Evolutionary conservation across 805 yeast genomes (phyloP).

Genomic region (Candida pini): DNA sequence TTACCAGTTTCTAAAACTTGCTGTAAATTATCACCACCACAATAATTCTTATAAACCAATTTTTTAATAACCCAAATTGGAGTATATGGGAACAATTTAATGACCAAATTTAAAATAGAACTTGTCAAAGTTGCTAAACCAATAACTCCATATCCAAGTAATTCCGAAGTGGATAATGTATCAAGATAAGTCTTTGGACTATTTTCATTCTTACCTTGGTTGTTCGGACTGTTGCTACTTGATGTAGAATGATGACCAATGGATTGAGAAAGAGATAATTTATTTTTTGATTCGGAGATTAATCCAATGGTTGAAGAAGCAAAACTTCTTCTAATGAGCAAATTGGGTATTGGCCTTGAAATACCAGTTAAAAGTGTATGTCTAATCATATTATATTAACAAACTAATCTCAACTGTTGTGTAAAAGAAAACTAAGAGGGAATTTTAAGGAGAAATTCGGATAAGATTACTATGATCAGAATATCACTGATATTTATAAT

Average conservation of each 20-base stretch:
- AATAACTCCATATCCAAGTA: conserved; percentile 60
- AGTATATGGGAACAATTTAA: conserved; percentile 63
- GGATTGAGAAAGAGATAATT: conserved; percentile 1
- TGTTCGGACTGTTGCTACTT: conserved; percentile 1
- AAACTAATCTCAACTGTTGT: no score
- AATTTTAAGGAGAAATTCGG: no score
- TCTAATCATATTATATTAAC: no score
- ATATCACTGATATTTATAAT: no score
- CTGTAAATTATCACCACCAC: conserved; percentile 78
- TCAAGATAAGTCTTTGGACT: conserved; percentile 36
- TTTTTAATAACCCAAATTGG: conserved; percentile 68
- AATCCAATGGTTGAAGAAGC: conserved; percentile 3
- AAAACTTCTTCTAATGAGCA: no score
- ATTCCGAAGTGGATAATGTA: conserved; percentile 46
- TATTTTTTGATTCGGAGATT: conserved; percentile 6
- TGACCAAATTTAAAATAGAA: conserved; percentile 53
- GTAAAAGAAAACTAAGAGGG: no score
- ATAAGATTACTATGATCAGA: no score
- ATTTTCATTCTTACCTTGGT: neutral
- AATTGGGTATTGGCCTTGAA: no score
- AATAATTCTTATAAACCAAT: conserved; percentile 75
- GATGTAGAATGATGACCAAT: conserved; percentile 1
- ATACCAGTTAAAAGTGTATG: no score
- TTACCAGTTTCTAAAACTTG: conserved; percentile 71
- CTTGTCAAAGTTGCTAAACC: conserved; percentile 66